Conservation (phyloP, 1,139 yeast species). For the Suhomyces chickasaworum region DNA sequence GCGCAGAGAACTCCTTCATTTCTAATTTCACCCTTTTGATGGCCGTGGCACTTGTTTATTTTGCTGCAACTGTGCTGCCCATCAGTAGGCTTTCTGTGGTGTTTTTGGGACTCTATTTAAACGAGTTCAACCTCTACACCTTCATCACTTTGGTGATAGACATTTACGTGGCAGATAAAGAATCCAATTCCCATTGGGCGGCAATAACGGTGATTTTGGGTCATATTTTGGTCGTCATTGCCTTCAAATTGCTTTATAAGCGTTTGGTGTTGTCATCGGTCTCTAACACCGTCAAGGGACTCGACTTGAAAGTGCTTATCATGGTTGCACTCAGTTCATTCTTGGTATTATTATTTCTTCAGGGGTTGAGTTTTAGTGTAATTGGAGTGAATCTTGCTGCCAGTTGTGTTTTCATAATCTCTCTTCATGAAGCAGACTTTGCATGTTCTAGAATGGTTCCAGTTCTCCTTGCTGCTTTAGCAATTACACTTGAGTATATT, state of each 20-base stretch:
- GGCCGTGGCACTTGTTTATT: slow-evolving; percentile 18
- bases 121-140: slow-evolving; percentile 32
- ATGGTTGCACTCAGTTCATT: slow-evolving; percentile 6
- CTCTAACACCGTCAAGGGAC: slow-evolving; percentile 10
- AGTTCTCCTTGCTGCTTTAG: slow-evolving; percentile 22
- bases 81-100: slow-evolving; percentile 27
- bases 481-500: slow-evolving; percentile 26
- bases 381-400: slow-evolving; percentile 30
- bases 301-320: slow-evolving; percentile 10
- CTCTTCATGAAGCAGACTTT: slow-evolving; percentile 29
- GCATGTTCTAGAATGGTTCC: slow-evolving; percentile 22
- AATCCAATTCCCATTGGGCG: slow-evolving; percentile 12
- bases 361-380: slow-evolving; percentile 22
- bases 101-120: slow-evolving; percentile 31
- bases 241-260: slow-evolving; percentile 21
- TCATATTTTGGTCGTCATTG: slow-evolving; percentile 20
- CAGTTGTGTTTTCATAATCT: slow-evolving; percentile 26
- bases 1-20: slow-evolving; percentile 6
- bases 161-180: slow-evolving; percentile 18
- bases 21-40: slow-evolving; percentile 16
- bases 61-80: slow-evolving; percentile 23
- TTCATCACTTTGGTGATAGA: slow-evolving; percentile 27
- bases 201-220: slow-evolving; percentile 21
- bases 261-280: slow-evolving; percentile 15
- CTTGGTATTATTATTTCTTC: slow-evolving; percentile 6